These are phyloP conservation scores for Handroanthus guayacan DNA, from an alignment of 257 asterid genomes.

Conservation along the genomic window DNA sequence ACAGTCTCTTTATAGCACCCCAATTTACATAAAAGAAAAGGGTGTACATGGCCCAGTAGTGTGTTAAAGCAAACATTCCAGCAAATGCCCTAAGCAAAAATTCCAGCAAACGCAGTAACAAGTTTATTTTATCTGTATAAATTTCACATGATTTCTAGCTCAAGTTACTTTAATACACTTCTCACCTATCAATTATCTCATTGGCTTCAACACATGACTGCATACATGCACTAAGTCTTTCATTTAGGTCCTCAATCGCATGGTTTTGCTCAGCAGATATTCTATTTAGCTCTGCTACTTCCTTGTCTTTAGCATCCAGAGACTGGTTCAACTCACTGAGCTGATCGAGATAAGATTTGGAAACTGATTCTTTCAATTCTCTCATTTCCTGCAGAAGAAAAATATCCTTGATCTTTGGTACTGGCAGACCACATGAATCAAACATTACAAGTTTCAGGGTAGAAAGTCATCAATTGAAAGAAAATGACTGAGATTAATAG, in stretches of 20 bases:
- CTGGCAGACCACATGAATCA: conserved; percentile 25
- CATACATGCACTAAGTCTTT: conserved; percentile 75
- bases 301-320: conserved; percentile 74
- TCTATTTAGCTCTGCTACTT: conserved; percentile 62
- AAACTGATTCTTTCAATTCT: conserved; percentile 71
- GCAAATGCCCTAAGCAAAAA: not conserved
- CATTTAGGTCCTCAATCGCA: conserved; percentile 73
- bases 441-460: conserved; percentile 8
- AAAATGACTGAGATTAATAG: not conserved
- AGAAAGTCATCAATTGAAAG: conserved; percentile 1
- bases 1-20: not conserved
- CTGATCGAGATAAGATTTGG: conserved; percentile 71
- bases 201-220: conserved; percentile 91
- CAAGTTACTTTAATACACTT: conserved; percentile 21
- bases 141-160: conserved; percentile 24
- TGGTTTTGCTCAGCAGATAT: conserved; percentile 81
- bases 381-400: conserved; percentile 69
- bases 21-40: not conserved
- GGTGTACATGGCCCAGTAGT: conserved; percentile 3
- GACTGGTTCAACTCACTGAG: conserved; percentile 61
- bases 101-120: conserved; percentile 17
- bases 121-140: conserved; percentile 7
- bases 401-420: conserved; percentile 6
- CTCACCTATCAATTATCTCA: conserved; percentile 90
- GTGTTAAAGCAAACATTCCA: conserved; percentile 25